Conservation (phyloP, 1,139 yeast genomes). For the Komagataea norvegica region DNA sequence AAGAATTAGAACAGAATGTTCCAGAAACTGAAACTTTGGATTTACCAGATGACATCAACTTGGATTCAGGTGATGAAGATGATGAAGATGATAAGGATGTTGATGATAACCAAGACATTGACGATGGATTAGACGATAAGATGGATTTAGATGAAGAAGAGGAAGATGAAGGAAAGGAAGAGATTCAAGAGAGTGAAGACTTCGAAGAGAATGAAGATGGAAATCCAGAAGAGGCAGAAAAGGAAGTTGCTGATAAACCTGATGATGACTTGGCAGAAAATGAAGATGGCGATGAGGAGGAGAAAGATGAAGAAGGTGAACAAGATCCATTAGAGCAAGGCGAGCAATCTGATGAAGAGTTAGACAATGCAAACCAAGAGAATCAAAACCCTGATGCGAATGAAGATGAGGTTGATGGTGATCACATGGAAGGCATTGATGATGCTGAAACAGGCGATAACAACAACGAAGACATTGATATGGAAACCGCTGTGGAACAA, state of each 20-base stretch:
- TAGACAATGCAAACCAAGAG: slow-evolving; percentile 29
- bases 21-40: slow-evolving; percentile 81
- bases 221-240: slow-evolving; percentile 31
- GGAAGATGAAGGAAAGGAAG: slow-evolving; percentile 28
- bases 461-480: slow-evolving; percentile 49
- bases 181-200: slow-evolving; percentile 32
- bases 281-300: slow-evolving; percentile 30
- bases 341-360: slow-evolving; percentile 29
- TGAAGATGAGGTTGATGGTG: slow-evolving; percentile 27
- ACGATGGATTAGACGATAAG: slow-evolving; percentile 27
- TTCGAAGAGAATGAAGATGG: slow-evolving; percentile 33
- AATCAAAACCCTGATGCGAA: slow-evolving; percentile 26
- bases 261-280: no score
- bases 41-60: slow-evolving; percentile 79
- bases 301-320: slow-evolving; percentile 27
- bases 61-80: slow-evolving; percentile 66
- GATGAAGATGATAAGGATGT: slow-evolving; percentile 39
- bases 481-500: slow-evolving; percentile 67
- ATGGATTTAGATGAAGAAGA: slow-evolving; percentile 28
- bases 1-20: slow-evolving; percentile 63
- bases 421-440: slow-evolving; percentile 32
- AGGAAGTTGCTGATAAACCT: slow-evolving; percentile 29
- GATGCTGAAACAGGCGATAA: slow-evolving; percentile 47
- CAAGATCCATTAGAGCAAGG: slow-evolving; percentile 29
- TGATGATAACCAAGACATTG: slow-evolving; percentile 31